Percentiles rank a stretch among this genome's conserved stretches.
phyloP scores from a whole-genome alignment of 2,329 filamentous ascomycete genomes.

The Ophiostoma fasciatum region DNA sequence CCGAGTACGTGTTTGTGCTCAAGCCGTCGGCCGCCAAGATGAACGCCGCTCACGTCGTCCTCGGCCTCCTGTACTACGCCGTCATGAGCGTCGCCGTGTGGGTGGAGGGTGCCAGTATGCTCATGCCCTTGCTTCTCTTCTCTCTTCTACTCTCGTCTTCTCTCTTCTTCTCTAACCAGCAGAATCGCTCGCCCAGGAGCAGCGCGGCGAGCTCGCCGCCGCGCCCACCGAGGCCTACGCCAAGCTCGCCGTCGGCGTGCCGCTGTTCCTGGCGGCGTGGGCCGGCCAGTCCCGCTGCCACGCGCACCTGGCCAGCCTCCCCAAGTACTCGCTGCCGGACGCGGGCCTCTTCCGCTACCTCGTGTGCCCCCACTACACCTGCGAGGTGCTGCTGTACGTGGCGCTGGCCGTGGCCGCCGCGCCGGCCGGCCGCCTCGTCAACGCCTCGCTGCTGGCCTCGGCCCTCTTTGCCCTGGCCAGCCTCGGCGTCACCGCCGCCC shows the following conservation, averaged over 20 bases:
- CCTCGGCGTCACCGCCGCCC: constrained; percentile 65
- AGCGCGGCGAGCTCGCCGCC: no score
- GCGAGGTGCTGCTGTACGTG: constrained; percentile 73
- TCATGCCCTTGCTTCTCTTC: constrained; percentile 33
- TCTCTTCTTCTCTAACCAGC: constrained; percentile 4
- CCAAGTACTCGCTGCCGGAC: constrained; percentile 70
- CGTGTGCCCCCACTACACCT: constrained; percentile 82
- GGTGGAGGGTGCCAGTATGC: constrained; percentile 62
- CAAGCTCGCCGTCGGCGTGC: constrained; percentile 40
- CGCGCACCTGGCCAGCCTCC: constrained; percentile 50
- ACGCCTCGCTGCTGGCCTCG: constrained; percentile 57
- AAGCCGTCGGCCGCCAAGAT: constrained; percentile 61
- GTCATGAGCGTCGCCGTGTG: constrained; percentile 62
- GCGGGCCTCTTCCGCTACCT: constrained; percentile 57
- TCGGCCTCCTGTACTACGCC: constrained; percentile 68
- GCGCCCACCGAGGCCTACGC: constrained; percentile 18
- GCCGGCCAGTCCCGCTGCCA: constrained; percentile 63
- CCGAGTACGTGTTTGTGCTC: constrained; percentile 50
- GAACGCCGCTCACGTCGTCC: constrained; percentile 70
- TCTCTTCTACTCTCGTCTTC: background rate
- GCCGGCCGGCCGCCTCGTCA: constrained; percentile 48
- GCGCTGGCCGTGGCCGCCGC: constrained; percentile 62
- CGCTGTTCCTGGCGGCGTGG: constrained; percentile 55
- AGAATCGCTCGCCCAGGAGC: constrained; percentile 12
- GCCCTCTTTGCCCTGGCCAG: constrained; percentile 63